Conservation (phyloP, 2,329 filamentous ascomycete species). For the Pseudocercospora fijiensis region DNA sequence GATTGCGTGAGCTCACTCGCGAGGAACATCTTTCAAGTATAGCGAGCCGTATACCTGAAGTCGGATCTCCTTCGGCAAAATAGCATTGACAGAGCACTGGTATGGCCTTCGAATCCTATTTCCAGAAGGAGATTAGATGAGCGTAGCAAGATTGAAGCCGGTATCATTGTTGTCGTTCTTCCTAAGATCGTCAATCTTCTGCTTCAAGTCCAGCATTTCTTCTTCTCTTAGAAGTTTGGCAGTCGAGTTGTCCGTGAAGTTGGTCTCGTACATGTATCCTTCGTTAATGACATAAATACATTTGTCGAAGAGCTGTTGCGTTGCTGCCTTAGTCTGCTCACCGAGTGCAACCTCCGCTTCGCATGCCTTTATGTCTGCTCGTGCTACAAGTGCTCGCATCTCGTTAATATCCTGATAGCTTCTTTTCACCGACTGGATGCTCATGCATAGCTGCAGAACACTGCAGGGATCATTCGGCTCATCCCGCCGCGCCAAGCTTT, state of each 20-base stretch:
- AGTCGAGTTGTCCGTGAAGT: background rate
- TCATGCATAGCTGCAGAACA: background rate
- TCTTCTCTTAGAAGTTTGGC: background rate
- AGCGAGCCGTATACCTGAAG: no score
- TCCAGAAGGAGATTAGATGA: no score
- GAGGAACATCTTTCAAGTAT: no score
- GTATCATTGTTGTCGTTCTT: background rate
- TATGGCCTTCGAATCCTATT: no score
- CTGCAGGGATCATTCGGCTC: background rate
- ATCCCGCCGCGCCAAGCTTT: background rate
- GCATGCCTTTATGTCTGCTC: constrained; percentile 5
- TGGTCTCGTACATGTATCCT: background rate
- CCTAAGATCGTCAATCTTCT: constrained; percentile 1
- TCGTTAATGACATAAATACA: background rate
- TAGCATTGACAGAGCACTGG: no score
- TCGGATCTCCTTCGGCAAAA: no score
- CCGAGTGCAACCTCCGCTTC: background rate
- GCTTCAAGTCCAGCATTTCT: background rate
- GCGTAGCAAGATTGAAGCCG: background rate
- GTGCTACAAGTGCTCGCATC: constrained; percentile 2
- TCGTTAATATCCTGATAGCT: background rate
- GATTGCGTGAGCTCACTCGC: no score
- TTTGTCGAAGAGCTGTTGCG: background rate
- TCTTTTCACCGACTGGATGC: no score
- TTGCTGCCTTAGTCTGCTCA: background rate